A percentile compares a stretch with the other conserved stretches of the same genome.
Evolutionary conservation across 129 eudicot genomes (phyloP).

Genomic region (Apium graveolens): DNA sequence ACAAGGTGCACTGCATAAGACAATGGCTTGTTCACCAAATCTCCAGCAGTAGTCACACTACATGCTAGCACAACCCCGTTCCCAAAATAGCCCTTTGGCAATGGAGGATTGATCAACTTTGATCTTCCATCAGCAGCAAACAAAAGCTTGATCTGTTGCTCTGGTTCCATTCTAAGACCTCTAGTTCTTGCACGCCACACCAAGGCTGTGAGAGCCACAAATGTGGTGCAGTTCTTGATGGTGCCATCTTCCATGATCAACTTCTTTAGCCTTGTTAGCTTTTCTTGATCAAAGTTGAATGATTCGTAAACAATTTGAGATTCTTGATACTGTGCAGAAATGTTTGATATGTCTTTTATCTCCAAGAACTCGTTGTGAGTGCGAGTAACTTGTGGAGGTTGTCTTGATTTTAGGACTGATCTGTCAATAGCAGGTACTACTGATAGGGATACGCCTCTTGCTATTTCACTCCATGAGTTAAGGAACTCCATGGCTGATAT

Average conservation of each 20-base stretch:
- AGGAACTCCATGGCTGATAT: slow-evolving; percentile 31
- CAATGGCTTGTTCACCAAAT: not conserved
- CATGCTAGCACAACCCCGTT: slow-evolving; percentile 26
- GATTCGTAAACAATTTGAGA: slow-evolving; percentile 17
- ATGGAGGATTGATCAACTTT: slow-evolving; percentile 17
- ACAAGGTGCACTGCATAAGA: not conserved
- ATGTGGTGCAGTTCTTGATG: slow-evolving; percentile 20
- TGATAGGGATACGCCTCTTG: slow-evolving; percentile 22
- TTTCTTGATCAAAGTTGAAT: slow-evolving; percentile 19
- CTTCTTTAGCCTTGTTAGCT: slow-evolving; percentile 16
- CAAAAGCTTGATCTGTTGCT: slow-evolving; percentile 24
- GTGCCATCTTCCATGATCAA: slow-evolving; percentile 20
- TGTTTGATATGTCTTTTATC: slow-evolving; percentile 22
- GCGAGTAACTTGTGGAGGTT: slow-evolving; percentile 17
- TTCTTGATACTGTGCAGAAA: slow-evolving; percentile 3
- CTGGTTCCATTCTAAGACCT: slow-evolving; percentile 4
- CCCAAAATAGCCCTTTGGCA: slow-evolving; percentile 34
- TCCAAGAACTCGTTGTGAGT: slow-evolving; percentile 23
- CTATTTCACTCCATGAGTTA: slow-evolving; percentile 29
- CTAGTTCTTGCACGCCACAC: slow-evolving; percentile 29
- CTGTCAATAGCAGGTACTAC: slow-evolving; percentile 21
- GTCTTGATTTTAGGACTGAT: slow-evolving; percentile 16
- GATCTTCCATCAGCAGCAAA: slow-evolving; percentile 33
- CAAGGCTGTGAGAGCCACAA: slow-evolving; percentile 29
- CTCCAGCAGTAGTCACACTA: slow-evolving; percentile 15